A percentile compares a stretch with the other conserved stretches of the same genome.
Evolutionary conservation across 768 basidiomycete species (phyloP).

Genomic region (Russula abietina): DNA sequence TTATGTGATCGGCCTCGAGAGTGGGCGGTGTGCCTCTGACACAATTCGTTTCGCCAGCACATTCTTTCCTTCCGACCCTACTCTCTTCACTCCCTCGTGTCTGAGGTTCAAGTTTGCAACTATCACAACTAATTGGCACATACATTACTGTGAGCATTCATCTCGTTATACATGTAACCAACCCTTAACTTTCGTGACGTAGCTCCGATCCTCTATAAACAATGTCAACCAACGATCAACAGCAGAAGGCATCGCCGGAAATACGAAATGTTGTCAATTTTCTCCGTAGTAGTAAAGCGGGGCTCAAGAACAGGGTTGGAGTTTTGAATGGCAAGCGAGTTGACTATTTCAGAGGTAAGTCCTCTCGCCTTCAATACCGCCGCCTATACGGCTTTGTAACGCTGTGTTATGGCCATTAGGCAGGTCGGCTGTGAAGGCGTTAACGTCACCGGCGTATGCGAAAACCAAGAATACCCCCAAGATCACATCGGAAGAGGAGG

Average conservation of each 20-base stretch:
- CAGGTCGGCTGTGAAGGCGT: conserved; percentile 86
- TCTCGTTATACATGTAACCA: neutral
- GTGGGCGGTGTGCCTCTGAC: neutral
- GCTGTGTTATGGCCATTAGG: conserved; percentile 42
- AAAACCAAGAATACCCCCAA: conserved; percentile 78
- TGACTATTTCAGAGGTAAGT: conserved; percentile 94
- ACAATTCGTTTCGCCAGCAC: conserved; percentile 14
- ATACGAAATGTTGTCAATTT: conserved; percentile 80
- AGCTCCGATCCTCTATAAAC: neutral
- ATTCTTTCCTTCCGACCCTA: neutral
- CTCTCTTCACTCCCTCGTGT: conserved; percentile 16
- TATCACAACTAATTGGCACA: neutral
- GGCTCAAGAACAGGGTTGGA: conserved; percentile 84
- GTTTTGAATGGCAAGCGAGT: conserved; percentile 90
- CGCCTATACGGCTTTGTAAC: conserved; percentile 14
- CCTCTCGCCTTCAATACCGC: neutral
- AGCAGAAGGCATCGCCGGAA: conserved; percentile 72
- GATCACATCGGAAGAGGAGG: conserved; percentile 71
- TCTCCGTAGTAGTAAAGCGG: conserved; percentile 76
- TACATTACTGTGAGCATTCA: conserved; percentile 8
- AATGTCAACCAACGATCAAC: conserved; percentile 57
- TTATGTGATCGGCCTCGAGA: conserved; percentile 1
- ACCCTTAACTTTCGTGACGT: neutral
- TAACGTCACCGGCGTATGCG: conserved; percentile 86
- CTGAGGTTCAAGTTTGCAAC: neutral